Evolutionary conservation across 129 eudicot genomes (phyloP).

Genomic region (Cynara cardunculus): DNA sequence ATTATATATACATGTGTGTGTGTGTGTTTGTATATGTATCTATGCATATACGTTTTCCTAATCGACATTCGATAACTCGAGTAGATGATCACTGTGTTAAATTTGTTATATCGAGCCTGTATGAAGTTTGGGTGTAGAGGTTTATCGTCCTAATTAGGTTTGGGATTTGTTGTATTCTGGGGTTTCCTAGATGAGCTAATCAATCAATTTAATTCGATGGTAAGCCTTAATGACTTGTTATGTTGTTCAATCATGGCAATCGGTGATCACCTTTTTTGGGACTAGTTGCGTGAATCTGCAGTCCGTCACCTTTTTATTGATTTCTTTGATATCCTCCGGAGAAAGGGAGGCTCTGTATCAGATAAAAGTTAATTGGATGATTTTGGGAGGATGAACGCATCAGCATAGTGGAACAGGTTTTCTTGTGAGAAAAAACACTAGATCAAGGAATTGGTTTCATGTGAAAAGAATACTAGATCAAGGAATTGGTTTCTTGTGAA

Average conservation of each 20-base stretch:
- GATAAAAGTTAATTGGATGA: neutral
- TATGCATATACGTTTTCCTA: neutral
- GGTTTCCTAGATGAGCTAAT: neutral
- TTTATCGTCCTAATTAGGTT: constrained; percentile 11
- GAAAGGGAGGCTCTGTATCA: neutral
- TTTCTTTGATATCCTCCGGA: neutral
- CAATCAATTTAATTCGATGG: neutral
- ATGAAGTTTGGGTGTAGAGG: constrained; percentile 9
- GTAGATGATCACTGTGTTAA: neutral
- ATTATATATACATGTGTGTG: neutral
- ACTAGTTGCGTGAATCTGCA: neutral
- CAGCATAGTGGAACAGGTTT: neutral
- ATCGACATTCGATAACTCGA: neutral
- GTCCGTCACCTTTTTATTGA: neutral
- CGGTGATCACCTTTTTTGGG: neutral
- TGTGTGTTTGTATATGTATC: too few relatives aligned
- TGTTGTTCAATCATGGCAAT: neutral
- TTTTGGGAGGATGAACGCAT: neutral
- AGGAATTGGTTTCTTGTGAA: neutral
- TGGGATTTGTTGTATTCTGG: neutral
- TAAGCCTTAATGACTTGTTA: neutral
- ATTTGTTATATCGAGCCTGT: neutral
- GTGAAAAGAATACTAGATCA: neutral
- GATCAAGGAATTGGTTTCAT: neutral
- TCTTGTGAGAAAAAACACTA: neutral